Conservation (phyloP, 2,329 filamentous ascomycete genomes). For the Paecilomyces variotii region DNA sequence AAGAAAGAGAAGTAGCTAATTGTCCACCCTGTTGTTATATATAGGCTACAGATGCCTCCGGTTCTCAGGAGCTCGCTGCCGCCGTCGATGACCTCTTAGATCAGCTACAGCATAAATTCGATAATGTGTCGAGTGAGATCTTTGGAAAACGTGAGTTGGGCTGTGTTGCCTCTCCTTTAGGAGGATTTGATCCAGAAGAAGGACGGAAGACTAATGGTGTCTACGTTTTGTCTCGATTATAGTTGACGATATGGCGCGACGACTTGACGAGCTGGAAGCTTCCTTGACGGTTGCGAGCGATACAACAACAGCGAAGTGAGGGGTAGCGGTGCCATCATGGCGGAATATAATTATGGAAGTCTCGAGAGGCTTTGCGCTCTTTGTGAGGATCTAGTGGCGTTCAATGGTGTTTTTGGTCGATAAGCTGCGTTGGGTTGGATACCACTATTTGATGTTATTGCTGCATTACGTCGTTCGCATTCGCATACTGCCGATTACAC, state of each 20-base stretch:
- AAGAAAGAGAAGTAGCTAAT: too few species aligned
- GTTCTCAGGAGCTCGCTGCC: slow-evolving; percentile 53
- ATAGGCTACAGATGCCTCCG: slow-evolving; percentile 8
- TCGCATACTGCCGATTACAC: neutral
- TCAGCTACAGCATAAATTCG: slow-evolving; percentile 77
- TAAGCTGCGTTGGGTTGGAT: neutral
- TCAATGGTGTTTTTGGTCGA: neutral
- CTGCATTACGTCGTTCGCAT: neutral
- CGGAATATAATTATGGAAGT: neutral
- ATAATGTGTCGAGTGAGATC: slow-evolving; percentile 74
- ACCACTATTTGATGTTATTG: neutral
- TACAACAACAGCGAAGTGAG: slow-evolving; percentile 19
- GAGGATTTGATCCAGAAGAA: neutral
- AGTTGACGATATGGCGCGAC: slow-evolving; percentile 93
- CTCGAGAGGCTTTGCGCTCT: neutral
- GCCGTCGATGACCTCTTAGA: slow-evolving; percentile 84
- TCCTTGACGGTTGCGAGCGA: slow-evolving; percentile 54
- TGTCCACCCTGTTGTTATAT: too few species aligned
- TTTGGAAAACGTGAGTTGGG: slow-evolving; percentile 69
- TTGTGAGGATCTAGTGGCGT: neutral
- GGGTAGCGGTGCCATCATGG: slow-evolving; percentile 10
- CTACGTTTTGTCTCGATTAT: neutral
- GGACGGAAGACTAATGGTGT: neutral
- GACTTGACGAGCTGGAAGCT: slow-evolving; percentile 74
- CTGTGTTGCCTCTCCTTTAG: neutral